Percentiles rank a stretch among this genome's conserved stretches.
Evolutionary conservation across 805 yeast species (phyloP).

Genomic region (Yamadazyma philogaea): DNA sequence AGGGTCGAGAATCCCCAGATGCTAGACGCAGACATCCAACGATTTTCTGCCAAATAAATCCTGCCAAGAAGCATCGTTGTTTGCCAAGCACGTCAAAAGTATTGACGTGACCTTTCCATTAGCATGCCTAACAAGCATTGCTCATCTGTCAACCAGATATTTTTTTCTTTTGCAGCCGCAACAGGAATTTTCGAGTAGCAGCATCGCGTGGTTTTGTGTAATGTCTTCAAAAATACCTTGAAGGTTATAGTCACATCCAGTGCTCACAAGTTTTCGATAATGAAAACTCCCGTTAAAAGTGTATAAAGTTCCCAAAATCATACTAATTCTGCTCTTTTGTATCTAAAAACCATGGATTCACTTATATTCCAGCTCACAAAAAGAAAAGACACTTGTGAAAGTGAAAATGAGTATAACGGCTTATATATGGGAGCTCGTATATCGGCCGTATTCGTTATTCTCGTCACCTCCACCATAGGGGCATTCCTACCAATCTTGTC

Average conservation of each 20-base stretch:
- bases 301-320: neutral
- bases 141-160: too few species aligned
- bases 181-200: neutral
- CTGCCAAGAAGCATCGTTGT: too few species aligned
- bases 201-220: constrained; percentile 1
- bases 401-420: constrained; percentile 46
- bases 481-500: constrained; percentile 61
- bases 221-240: constrained; percentile 6
- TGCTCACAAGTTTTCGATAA: neutral
- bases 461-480: constrained; percentile 53
- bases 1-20: too few species aligned
- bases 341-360: constrained; percentile 1
- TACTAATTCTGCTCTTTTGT: neutral
- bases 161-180: constrained; percentile 26
- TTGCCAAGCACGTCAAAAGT: neutral
- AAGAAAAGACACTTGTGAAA: constrained; percentile 35
- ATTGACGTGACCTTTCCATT: too few species aligned
- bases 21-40: too few species aligned
- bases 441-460: constrained; percentile 60
- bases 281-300: neutral
- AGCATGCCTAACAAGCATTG: too few species aligned
- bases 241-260: constrained; percentile 4
- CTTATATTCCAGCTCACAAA: constrained; percentile 1
- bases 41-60: too few species aligned
- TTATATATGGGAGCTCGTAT: constrained; percentile 47